These are phyloP conservation scores for Acanthamoeba polyphaga DNA, from an alignment of 208 protist species.

Conservation along the genomic window DNA sequence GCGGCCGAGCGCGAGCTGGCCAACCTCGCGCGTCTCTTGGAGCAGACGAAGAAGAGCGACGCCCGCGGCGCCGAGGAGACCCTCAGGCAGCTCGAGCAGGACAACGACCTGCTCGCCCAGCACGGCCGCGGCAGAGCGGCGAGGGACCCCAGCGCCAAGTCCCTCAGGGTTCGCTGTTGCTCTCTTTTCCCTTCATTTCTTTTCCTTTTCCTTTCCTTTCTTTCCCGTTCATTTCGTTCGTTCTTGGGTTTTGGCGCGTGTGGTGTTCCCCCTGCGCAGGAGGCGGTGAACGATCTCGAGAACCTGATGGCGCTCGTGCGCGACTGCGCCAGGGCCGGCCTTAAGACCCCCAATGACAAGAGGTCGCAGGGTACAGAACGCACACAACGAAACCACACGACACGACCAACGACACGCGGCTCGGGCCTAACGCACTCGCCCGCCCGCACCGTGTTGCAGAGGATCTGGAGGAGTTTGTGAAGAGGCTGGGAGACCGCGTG, in stretches of 20 bases:
- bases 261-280: neutral
- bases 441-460: neutral
- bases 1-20: conserved; percentile 29
- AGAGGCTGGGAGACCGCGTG: neutral
- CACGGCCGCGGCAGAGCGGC: neutral
- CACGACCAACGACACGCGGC: neutral
- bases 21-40: neutral
- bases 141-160: neutral
- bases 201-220: neutral
- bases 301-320: neutral
- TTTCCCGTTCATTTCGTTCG: neutral
- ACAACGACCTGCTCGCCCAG: conserved; percentile 28
- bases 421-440: neutral
- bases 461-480: conserved; percentile 29
- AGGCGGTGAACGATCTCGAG: conserved; percentile 51
- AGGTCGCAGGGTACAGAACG: neutral
- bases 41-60: conserved; percentile 24
- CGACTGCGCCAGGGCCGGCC: neutral
- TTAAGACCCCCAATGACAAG: conserved; percentile 30
- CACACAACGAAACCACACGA: neutral
- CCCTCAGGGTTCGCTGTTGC: neutral
- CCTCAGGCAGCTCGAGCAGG: conserved; percentile 16
- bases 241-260: neutral
- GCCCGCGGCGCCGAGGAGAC: conserved; percentile 5
- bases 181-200: neutral